These are phyloP conservation scores for Trichoderma endophyticum DNA, from an alignment of 2,329 filamentous ascomycete species.

Conservation along the genomic window DNA sequence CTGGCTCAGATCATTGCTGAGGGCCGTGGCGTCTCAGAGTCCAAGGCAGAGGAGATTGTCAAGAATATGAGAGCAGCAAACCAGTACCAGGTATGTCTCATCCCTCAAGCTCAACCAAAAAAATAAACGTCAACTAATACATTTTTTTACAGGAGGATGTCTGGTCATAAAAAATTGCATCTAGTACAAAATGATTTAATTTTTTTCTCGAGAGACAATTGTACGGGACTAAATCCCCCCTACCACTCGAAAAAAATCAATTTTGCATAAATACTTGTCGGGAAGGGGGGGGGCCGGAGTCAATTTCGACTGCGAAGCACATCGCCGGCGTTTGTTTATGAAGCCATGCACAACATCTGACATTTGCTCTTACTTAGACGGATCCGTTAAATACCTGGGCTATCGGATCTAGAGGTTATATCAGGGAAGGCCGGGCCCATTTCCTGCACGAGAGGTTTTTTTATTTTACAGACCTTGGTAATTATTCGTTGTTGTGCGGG, in stretches of 20 bases:
- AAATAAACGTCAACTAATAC: background rate
- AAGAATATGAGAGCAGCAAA: conserved; percentile 95
- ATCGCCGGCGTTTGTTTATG: conserved; percentile 12
- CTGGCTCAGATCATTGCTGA: conserved; percentile 82
- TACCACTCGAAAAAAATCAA: background rate
- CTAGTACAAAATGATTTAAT: background rate
- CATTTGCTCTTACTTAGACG: background rate
- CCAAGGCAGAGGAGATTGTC: conserved; percentile 92
- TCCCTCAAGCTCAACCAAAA: background rate
- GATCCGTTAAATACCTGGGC: background rate
- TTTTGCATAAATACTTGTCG: background rate
- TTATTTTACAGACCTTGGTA: background rate
- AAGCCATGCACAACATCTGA: conserved; percentile 9
- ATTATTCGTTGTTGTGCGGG: background rate
- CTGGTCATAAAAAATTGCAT: conserved; percentile 53
- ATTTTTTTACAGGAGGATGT: conserved; percentile 59
- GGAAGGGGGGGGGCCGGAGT: background rate
- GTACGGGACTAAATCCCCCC: background rate
- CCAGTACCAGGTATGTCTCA: conserved; percentile 77
- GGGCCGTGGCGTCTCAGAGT: conserved; percentile 74
- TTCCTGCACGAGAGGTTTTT: background rate
- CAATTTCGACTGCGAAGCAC: conserved; percentile 7
- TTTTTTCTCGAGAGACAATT: background rate
- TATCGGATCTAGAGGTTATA: conserved; percentile 9
- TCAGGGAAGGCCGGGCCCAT: background rate